Conservation (phyloP, 164 flowering plant genomes). For the Taxillus chinensis region DNA sequence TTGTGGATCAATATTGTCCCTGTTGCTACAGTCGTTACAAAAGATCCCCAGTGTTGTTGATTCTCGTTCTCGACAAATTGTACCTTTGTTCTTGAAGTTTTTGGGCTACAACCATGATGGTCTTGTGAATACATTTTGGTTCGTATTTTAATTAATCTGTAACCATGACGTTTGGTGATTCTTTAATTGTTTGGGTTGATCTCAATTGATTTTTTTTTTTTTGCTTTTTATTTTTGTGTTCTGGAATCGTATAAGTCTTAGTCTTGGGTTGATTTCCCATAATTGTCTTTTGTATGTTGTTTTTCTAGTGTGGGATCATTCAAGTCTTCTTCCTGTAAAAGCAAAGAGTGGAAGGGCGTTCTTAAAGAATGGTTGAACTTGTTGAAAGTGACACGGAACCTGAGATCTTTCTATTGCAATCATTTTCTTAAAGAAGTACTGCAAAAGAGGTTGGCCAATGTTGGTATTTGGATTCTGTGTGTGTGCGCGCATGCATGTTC, state of each 20-base stretch:
- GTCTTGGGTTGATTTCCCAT: background rate
- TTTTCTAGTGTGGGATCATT: conserved; percentile 47
- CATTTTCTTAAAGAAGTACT: conserved; percentile 61
- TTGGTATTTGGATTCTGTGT: background rate
- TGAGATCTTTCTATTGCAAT: conserved; percentile 39
- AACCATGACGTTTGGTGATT: background rate
- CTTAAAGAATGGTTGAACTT: conserved; percentile 85
- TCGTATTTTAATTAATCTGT: background rate
- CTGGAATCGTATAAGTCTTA: background rate
- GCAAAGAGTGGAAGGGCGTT: conserved; percentile 69
- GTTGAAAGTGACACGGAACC: conserved; percentile 56
- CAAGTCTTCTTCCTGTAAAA: conserved; percentile 34
- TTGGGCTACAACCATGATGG: conserved; percentile 51
- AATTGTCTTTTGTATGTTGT: background rate
- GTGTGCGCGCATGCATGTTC: no score
- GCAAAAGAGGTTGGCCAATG: conserved; percentile 44
- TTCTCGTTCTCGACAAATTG: conserved; percentile 47
- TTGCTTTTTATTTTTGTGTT: background rate
- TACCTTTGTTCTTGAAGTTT: conserved; percentile 67
- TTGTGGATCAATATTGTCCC: conserved; percentile 33
- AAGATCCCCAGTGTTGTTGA: conserved; percentile 45
- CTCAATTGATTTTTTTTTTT: background rate
- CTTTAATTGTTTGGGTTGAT: background rate
- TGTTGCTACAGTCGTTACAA: conserved; percentile 69
- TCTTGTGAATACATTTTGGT: conserved; percentile 7